Evolutionary conservation across 177 flowering plant genomes (phyloP), one percentile per base, ranked within the genome.

Genomic region (Vitis hybrid): DNA sequence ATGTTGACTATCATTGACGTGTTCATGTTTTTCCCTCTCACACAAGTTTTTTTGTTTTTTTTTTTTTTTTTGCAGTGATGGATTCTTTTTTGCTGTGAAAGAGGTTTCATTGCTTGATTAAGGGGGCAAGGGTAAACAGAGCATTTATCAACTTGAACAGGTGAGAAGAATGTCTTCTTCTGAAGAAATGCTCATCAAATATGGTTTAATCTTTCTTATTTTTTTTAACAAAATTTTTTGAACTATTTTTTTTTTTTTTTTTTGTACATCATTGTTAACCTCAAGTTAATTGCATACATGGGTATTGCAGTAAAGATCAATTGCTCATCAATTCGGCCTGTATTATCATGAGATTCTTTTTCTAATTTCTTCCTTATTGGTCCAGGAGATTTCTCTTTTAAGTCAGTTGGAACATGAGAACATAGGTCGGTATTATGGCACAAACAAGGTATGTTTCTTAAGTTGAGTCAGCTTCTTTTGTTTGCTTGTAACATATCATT

Each of bases 71-170:
- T 67, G 69, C 63, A 76, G 79, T 27, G 67, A 69, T 81, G 97
- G 97, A 63, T 78, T 84, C 81, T 91, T 90, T 81, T 84, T 91
- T 80, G 92, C 94, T 71, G 85, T 90, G 35, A 91, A 91, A 69
- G 97, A 91, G 77, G 88, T 91, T 68, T 91, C 97, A 27, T 81
- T 91, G 74, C 86, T 85, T 66, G 91, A 88, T 66, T 84, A 87
- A 82, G 92, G 91, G 55, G 82, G 66, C 63, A 82, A 81, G 71
- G 92, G 81, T 10, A 82, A 73, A 74, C 91, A 88, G 74, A 80
- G 91, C 66, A 75, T 91, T 69, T 27, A 15, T 21, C 92, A 88
- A 81, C 92, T 91, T 75, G 89, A 90, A 71, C 97, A 91, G 86
- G 97, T 91, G 67, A 67, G 71, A 77, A 52, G 64, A 32, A 3